phyloP scores from a whole-genome alignment of 257 asterid genomes.

The Cinchona pubescens region DNA sequence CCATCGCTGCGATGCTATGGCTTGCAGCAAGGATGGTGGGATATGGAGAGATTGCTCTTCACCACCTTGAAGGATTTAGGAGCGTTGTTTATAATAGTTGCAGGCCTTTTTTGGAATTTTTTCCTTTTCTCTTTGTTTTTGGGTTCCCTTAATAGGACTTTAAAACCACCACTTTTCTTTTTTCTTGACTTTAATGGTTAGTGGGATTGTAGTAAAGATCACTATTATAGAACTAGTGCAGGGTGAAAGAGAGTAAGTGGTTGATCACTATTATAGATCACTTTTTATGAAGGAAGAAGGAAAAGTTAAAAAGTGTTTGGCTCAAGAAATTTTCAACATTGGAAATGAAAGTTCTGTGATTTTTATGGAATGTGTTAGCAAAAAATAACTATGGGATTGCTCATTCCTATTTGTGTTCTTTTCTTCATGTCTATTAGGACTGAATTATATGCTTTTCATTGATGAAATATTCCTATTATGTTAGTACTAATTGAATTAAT shows the following conservation, averaged over 20 bases:
- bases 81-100: conserved; percentile 28
- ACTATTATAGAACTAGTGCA: neutral
- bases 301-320: too few relatives aligned
- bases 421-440: too few relatives aligned
- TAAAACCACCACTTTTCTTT: neutral
- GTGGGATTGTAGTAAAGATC: neutral
- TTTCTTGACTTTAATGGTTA: neutral
- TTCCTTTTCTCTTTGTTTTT: neutral
- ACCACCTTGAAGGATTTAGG: conserved; percentile 22
- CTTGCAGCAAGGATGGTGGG: conserved; percentile 25
- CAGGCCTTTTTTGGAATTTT: conserved; percentile 23
- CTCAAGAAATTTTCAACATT: too few relatives aligned
- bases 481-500: too few relatives aligned
- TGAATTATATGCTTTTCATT: too few relatives aligned
- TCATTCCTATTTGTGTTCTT: too few relatives aligned
- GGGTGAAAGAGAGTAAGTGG: neutral
- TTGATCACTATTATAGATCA: too few relatives aligned
- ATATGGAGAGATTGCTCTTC: conserved; percentile 17
- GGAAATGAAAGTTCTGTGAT: too few relatives aligned
- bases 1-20: conserved; percentile 20
- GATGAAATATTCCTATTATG: too few relatives aligned
- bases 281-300: too few relatives aligned
- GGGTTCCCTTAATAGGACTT: neutral
- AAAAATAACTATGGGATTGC: too few relatives aligned
- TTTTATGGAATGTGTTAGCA: too few relatives aligned